Conservation (phyloP, 805 yeast genomes). For the Yamadazyma takamatsuzukensis region DNA sequence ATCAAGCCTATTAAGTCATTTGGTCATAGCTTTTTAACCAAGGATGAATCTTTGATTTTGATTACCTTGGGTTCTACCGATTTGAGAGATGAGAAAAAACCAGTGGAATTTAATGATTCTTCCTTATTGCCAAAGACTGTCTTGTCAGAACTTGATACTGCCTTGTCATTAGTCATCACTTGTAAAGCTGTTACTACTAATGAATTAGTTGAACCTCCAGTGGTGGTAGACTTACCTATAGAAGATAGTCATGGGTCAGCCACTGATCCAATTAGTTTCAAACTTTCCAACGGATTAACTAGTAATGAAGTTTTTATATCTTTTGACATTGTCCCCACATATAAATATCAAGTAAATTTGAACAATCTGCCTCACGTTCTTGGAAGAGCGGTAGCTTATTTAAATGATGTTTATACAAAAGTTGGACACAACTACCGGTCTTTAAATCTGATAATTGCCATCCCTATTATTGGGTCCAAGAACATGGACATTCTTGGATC, state of each 20-base stretch:
- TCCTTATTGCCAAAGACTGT: constrained; percentile 66
- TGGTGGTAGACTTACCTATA: constrained; percentile 72
- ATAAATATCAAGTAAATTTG: constrained; percentile 39
- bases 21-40: constrained; percentile 73
- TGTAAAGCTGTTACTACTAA: constrained; percentile 28
- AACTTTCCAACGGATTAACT: constrained; percentile 42
- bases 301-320: constrained; percentile 56
- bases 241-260: constrained; percentile 70
- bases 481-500: constrained; percentile 75
- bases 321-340: constrained; percentile 90
- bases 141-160: constrained; percentile 84
- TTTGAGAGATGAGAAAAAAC: constrained; percentile 51
- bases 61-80: constrained; percentile 88
- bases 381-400: constrained; percentile 81
- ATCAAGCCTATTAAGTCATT: constrained; percentile 70
- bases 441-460: constrained; percentile 57
- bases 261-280: constrained; percentile 74
- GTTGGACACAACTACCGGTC: constrained; percentile 70
- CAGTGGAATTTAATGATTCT: constrained; percentile 68
- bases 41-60: constrained; percentile 65
- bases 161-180: constrained; percentile 66
- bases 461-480: constrained; percentile 73
- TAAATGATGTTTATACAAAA: constrained; percentile 56
- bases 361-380: constrained; percentile 31
- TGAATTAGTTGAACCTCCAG: constrained; percentile 48